These are phyloP conservation scores for Rubia occidens DNA, from an alignment of 305 asterid genomes.

Conservation along the genomic window DNA sequence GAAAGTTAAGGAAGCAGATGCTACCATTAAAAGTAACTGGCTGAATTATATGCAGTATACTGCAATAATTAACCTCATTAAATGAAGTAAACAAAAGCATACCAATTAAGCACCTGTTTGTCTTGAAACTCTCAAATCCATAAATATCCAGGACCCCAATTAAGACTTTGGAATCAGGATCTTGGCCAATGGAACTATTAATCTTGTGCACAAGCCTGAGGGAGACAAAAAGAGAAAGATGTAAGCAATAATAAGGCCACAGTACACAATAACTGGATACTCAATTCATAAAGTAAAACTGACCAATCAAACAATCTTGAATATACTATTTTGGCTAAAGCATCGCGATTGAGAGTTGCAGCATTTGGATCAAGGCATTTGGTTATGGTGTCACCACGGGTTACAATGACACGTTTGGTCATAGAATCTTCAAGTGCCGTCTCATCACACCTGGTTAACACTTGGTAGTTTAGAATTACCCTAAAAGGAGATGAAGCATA, in stretches of 20 bases:
- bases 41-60: conserved; percentile 24
- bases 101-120: conserved; percentile 99
- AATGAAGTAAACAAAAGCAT: conserved; percentile 72
- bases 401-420: conserved; percentile 72
- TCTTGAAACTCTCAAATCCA: conserved; percentile 99
- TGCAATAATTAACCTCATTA: conserved; percentile 37
- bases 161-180: conserved; percentile 60
- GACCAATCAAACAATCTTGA: conserved; percentile 87
- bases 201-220: conserved; percentile 87
- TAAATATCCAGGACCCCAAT: conserved; percentile 95
- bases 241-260: conserved; percentile 9
- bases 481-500: too few species aligned
- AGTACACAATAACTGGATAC: conserved; percentile 10
- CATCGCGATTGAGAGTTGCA: conserved; percentile 70
- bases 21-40: not conserved
- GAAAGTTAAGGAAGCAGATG: not conserved
- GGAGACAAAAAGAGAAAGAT: conserved; percentile 14
- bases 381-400: conserved; percentile 82
- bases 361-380: conserved; percentile 60
- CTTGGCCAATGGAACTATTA: conserved; percentile 87
- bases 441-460: conserved; percentile 53
- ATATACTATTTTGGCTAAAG: conserved; percentile 72
- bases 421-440: conserved; percentile 67
- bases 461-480: not conserved
- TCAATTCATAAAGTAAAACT: conserved; percentile 20